Percentiles rank a stretch among this genome's conserved stretches.
phyloP scores from a whole-genome alignment of 1,139 yeast genomes.

The Blastobotrys proliferans region DNA sequence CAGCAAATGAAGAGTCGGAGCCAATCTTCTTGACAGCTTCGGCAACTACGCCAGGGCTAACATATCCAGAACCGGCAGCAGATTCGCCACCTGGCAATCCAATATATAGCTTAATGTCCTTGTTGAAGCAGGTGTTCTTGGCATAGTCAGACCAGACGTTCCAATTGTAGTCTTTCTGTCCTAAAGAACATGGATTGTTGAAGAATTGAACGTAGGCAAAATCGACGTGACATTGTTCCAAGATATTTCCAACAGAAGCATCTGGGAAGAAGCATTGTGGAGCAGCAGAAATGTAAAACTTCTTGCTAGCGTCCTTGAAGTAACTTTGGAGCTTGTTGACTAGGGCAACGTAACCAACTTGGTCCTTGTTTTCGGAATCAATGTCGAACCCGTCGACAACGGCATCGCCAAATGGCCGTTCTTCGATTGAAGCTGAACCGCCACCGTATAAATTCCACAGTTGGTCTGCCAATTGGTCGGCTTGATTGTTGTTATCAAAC shows the following conservation, averaged over 20 bases:
- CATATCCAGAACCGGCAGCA: conserved; percentile 71
- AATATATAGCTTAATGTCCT: conserved; percentile 41
- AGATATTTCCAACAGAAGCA: conserved; percentile 66
- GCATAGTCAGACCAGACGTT: conserved; percentile 79
- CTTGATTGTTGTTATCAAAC: conserved; percentile 58
- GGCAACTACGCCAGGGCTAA: conserved; percentile 26
- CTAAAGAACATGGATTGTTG: conserved; percentile 67
- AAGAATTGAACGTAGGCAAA: conserved; percentile 90
- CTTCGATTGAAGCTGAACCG: conserved; percentile 44
- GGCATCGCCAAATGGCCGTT: conserved; percentile 73
- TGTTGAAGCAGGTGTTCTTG: conserved; percentile 50
- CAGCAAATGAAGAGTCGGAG: conserved; percentile 59
- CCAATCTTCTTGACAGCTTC: conserved; percentile 35
- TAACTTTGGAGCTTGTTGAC: conserved; percentile 50
- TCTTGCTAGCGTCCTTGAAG: conserved; percentile 43
- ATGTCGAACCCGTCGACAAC: conserved; percentile 69
- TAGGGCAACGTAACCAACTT: conserved; percentile 51
- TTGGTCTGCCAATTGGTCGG: conserved; percentile 62
- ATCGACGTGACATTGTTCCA: conserved; percentile 63
- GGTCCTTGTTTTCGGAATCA: conserved; percentile 56
- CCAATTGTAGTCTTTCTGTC: conserved; percentile 60
- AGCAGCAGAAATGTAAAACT: conserved; percentile 82
- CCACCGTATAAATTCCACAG: conserved; percentile 87
- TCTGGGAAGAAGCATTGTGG: conserved; percentile 81
- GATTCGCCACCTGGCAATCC: conserved; percentile 57